Evolutionary conservation across 2,329 filamentous ascomycete genomes (phyloP), one percentile per base, ranked within the genome.

Genomic region (Phialophora verrucosa): DNA sequence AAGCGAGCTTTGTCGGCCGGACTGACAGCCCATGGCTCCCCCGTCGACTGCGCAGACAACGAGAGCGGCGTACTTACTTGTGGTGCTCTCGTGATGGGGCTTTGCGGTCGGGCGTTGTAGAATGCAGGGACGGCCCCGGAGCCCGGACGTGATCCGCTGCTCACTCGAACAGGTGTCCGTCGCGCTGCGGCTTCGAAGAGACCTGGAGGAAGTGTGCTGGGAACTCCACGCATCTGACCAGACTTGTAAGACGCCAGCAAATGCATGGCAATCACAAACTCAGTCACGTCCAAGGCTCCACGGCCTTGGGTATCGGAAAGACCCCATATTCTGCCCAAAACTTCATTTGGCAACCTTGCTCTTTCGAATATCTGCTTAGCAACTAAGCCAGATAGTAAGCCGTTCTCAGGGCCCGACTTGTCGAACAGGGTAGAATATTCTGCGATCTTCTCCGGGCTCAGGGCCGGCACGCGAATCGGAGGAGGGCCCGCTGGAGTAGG

Each of bases 231-330:
- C 77, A 99, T 85, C 32, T 88, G 84, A 25, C 93, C 91, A 12
- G 89, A 90, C 83, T 96, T 97, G 80, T 92, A 92, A 12, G 93
- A 97, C 14, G 92, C 94, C 69, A 99, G 84, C 67, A 99, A 83
- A 59, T 99, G 95, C 95, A 99, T 99, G 54, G 95, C 95, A 75
- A 99, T 96, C 75, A 97, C 91, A 77, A 99, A 99, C 74, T 98
- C 95, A 14, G 93, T 94, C 73, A 89, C 85, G 65, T 93, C 91
- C 42, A 99, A 84, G 35, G 90, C 88, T 59, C 95, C 95, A 61
- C 93, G 88, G 79, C 97, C 93, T 78, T 97, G 93, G 0, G 92
- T 95, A 77, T 99, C 95, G 25, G 93, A 91, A 68, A 99, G 85
- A 73, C 91, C 93, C 95, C 95, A 99, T 81, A 99, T 97, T 72